These are phyloP conservation scores for Salix suchowensis DNA, from an alignment of 345 rosid genomes.

Conservation along the genomic window DNA sequence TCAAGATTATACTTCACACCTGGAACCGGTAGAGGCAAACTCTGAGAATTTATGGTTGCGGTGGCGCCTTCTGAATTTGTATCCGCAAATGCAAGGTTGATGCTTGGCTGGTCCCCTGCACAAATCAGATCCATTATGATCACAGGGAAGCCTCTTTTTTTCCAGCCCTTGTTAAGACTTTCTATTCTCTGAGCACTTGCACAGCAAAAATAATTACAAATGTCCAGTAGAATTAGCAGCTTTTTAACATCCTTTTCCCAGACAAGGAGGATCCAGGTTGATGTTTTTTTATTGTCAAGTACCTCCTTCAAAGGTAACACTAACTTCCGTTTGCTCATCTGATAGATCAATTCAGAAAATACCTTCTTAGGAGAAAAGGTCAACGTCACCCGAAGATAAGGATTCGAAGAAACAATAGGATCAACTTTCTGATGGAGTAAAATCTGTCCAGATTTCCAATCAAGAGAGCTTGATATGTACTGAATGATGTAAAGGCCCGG, in stretches of 20 bases:
- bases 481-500: constrained; percentile 78
- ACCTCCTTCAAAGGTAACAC: background rate
- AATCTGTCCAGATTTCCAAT: constrained; percentile 63
- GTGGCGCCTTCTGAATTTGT: constrained; percentile 48
- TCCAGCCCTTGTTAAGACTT: background rate
- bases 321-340: background rate
- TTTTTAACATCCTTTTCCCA: background rate
- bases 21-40: constrained; percentile 49
- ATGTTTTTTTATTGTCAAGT: background rate
- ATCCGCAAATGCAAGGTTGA: constrained; percentile 69
- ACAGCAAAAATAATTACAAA: background rate
- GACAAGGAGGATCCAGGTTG: background rate
- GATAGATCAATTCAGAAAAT: background rate
- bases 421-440: constrained; percentile 55
- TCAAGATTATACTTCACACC: constrained; percentile 40
- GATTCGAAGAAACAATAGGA: constrained; percentile 63
- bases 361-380: constrained; percentile 48
- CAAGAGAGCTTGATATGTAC: constrained; percentile 64
- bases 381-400: constrained; percentile 49
- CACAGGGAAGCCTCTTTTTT: background rate
- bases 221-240: background rate
- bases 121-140: background rate
- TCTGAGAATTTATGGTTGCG: constrained; percentile 53
- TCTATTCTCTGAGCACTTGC: background rate
- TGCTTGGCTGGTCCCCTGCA: constrained; percentile 42